A percentile compares a stretch with the other conserved stretches of the same genome.
phyloP scores from a whole-genome alignment of 208 protist genomes.

The Crithidia expoeki region DNA sequence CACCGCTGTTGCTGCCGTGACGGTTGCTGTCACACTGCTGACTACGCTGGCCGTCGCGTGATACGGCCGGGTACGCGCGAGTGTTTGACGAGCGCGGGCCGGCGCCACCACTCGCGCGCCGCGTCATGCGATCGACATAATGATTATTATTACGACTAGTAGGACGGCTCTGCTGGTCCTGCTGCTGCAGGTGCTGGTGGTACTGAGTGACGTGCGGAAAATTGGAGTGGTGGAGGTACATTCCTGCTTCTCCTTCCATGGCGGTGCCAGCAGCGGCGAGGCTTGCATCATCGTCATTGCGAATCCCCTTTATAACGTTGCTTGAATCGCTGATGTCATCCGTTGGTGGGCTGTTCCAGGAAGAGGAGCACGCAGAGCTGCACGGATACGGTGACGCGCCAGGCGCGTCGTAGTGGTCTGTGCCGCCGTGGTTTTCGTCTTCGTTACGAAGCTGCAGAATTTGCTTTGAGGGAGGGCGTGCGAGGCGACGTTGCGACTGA shows the following conservation, averaged over 20 bases:
- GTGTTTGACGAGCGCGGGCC: not conserved
- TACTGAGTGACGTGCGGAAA: too few species aligned
- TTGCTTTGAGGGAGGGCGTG: constrained; percentile 17
- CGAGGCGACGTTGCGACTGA: constrained; percentile 3
- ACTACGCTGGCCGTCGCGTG: not conserved
- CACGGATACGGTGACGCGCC: not conserved
- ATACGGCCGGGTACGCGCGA: not conserved
- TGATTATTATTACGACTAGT: too few species aligned
- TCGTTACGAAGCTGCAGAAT: constrained; percentile 15
- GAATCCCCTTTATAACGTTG: too few species aligned
- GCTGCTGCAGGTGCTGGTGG: too few species aligned
- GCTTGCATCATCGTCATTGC: too few species aligned
- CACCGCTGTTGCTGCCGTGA: not conserved
- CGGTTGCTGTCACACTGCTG: not conserved
- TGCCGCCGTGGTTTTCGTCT: not conserved
- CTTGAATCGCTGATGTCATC: not conserved
- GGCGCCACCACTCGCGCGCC: not conserved
- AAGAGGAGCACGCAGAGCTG: not conserved
- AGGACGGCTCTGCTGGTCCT: too few species aligned
- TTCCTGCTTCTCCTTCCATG: too few species aligned
- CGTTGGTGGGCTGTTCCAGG: not conserved
- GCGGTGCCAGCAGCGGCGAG: too few species aligned
- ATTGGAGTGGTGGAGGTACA: too few species aligned
- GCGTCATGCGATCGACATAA: too few species aligned
- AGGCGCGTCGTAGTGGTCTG: constrained; percentile 1